A percentile compares a stretch with the other conserved stretches of the same genome.
phyloP scores from a whole-genome alignment of 306 rosid species.

The Astragalus glycyphyllos region DNA sequence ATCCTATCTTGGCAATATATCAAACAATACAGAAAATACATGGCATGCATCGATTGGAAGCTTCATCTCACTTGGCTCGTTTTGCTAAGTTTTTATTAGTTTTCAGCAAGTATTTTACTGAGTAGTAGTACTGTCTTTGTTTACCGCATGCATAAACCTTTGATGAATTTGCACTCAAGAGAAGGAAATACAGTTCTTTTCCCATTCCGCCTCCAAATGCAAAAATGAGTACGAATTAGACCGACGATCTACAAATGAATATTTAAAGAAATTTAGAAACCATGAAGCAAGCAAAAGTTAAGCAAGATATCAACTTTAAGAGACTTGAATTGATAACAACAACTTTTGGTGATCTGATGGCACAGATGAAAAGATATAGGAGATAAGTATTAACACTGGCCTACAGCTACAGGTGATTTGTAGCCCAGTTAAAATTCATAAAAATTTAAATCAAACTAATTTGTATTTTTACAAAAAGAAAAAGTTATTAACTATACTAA shows the following conservation, averaged over 20 bases:
- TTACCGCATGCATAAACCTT: slow-evolving; percentile 90
- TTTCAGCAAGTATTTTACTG: background rate
- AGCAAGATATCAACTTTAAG: background rate
- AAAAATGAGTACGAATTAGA: slow-evolving; percentile 66
- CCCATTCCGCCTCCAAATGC: slow-evolving; percentile 91
- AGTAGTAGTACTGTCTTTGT: slow-evolving; percentile 13
- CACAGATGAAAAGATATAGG: slow-evolving; percentile 24
- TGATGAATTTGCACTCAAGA: slow-evolving; percentile 59
- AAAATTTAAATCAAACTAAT: background rate
- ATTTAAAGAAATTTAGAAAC: slow-evolving; percentile 32
- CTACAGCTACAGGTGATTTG: slow-evolving; percentile 21
- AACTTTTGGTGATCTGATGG: slow-evolving; percentile 8
- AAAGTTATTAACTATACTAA: background rate
- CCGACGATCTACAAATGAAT: slow-evolving; percentile 72
- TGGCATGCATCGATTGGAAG: too few relatives aligned
- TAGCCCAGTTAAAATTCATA: slow-evolving; percentile 23
- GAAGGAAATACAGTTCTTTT: slow-evolving; percentile 72
- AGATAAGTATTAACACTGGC: slow-evolving; percentile 5
- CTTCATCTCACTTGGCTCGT: too few relatives aligned
- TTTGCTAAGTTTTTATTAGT: background rate
- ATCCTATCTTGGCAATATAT: background rate
- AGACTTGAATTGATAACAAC: too few relatives aligned
- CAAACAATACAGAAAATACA: background rate
- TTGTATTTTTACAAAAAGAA: background rate
- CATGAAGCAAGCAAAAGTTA: slow-evolving; percentile 34